Base-by-base conservation (phyloP, 139 green algal genomes). In the Haematococcus lacustris region DNA sequence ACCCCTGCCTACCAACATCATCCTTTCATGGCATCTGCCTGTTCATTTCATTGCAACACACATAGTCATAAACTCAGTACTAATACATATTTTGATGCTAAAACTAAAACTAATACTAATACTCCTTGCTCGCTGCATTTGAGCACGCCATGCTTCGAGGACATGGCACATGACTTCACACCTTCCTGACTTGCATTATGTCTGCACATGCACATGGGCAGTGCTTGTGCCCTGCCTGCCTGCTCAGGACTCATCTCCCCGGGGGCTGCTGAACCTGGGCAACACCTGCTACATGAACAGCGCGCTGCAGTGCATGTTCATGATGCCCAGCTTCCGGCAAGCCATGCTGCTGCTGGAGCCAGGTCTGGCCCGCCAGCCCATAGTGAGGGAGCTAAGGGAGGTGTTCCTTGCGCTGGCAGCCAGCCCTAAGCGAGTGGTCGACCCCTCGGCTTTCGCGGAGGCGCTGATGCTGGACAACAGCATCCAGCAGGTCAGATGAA, bases 211-310 rank as follows among this genome's bases (percentile, higher is more conserved):
- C 7, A 3, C 9, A 71, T 41, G 37, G 7, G 38, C 38, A 53
- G 38, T n/a, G n/a, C 32, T n/a, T 6, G 9, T 51, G 13, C 33
- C 32, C 5, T 57, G 23, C 17, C 25, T 57, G 4, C 6, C 26
- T 28, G 65, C 65, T 5, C 33, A 23, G 26, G 13, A 68, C 13
- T 59, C 13, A 23, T 40, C 23, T 60, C 4, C 38, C 25, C 38
- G 78, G 23, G 92, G 92, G 0, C 76, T 97, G 51, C 76, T 75
- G 64, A 97, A 97, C 79, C 80, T 96, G 17, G 92, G 91, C 53
- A 92, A 92, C 80, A 96, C 91, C 3, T 97, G 92, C 86, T 97
- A 97, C 74, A 85, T 91, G 7, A 95, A 94, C 76, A 82, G 73
- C 17, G 90, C 88, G 34, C 79, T 97, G 61, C 92, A 97, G 82